Evolutionary conservation across 2,329 filamentous ascomycete species (phyloP), one percentile per base, ranked within the genome.

Genomic region (Botrytis aclada): DNA sequence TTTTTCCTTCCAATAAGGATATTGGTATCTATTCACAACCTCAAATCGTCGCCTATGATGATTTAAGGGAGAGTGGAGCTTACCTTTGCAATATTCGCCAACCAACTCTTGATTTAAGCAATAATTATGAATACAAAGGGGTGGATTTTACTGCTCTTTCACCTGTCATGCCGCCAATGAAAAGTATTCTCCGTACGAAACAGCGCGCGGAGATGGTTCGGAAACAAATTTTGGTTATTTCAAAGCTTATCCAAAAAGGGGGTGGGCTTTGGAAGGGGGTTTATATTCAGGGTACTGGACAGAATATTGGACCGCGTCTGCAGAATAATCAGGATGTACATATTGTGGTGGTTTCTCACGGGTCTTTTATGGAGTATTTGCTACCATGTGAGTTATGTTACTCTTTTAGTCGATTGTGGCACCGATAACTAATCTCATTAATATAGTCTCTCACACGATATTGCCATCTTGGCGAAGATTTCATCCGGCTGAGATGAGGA

Each of bases 11-110:
- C 32, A 10, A 6, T 32, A 43, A 16, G 1, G 2, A 41, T 32
- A 10, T 1, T 1, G 39, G 56, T 34, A 20, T n/a, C 14, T 9
- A 18, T 25, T 4, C 25, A 3, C 32, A 39, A 37, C 69, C 43
- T 25, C 69, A 56, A 65, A 64, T 64, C 12, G 20, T 71, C 18
- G 69, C 69, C n/a, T 71, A 51, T 54, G 69, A 71, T n/a, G 69
- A 71, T 1, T 32, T 71, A 34, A 62, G 69, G 4, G 69, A 71
- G 20, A 34, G 43, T 8, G 69, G 69, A n/a, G 20, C 43, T 9
- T 51, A 54, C 25, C 8, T 37, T 1, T 71, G 69, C 18, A 71
- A 71, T 39, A n/a, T 64, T 12, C 69, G 69, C 6, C 34, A 63
- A 43, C 18, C 2, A 18, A 20, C 39, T 22, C 4, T 12, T 10